Evolutionary conservation across 495 filamentous ascomycete genomes (phyloP).

Genomic region (Friedmanniomyces simplex): DNA sequence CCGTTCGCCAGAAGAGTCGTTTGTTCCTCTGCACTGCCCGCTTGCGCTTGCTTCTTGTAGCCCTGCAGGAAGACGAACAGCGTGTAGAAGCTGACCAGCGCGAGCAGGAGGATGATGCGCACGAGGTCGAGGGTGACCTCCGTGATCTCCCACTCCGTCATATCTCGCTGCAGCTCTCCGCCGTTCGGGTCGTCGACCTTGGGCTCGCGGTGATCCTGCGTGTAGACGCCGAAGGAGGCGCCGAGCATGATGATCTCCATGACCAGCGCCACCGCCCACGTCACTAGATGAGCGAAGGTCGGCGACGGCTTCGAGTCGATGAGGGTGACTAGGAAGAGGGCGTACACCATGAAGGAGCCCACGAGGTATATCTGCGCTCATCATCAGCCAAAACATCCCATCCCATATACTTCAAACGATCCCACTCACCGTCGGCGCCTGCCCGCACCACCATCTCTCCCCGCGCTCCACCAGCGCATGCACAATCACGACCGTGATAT

Average conservation of each 20-base stretch:
- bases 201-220: constrained; percentile 47
- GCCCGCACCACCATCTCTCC: constrained; percentile 82
- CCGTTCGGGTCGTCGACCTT: constrained; percentile 41
- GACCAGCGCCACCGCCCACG: constrained; percentile 58
- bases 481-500: constrained; percentile 60
- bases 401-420: not conserved
- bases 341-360: constrained; percentile 65
- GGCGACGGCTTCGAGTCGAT: constrained; percentile 70
- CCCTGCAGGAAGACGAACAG: constrained; percentile 37
- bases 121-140: constrained; percentile 50
- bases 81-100: constrained; percentile 49
- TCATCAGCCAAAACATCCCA: constrained; percentile 10
- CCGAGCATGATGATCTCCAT: constrained; percentile 61
- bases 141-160: constrained; percentile 55
- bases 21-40: constrained; percentile 41
- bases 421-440: constrained; percentile 65
- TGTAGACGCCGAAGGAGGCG: constrained; percentile 52
- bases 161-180: constrained; percentile 34
- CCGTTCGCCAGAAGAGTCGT: constrained; percentile 37
- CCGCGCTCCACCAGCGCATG: constrained; percentile 59
- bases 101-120: constrained; percentile 50
- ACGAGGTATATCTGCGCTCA: constrained; percentile 62
- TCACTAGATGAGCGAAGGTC: constrained; percentile 56
- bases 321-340: constrained; percentile 64
- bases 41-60: constrained; percentile 26